Conservation (phyloP, 2,329 filamentous ascomycete genomes). For the Penicillium sclerotiorum region DNA sequence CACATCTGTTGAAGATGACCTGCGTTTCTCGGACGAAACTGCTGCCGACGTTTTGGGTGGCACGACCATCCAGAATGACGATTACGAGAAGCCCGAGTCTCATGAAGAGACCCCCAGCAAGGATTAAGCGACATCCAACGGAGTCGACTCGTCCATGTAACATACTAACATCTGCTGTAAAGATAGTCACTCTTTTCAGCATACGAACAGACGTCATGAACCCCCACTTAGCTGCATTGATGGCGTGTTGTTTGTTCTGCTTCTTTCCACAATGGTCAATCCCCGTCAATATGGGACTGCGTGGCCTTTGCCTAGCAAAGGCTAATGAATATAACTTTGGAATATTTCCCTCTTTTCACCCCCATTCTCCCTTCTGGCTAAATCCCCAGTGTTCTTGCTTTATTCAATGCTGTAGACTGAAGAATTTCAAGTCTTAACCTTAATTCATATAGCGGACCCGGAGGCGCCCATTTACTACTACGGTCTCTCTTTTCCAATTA, state of each 20-base stretch:
- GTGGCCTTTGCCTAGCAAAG: background rate
- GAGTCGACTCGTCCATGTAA: background rate
- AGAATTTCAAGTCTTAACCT: too few relatives aligned
- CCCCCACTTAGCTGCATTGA: constrained; percentile 3
- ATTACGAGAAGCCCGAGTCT: constrained; percentile 22
- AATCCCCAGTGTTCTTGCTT: too few relatives aligned
- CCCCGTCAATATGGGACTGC: background rate
- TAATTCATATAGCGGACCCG: too few relatives aligned
- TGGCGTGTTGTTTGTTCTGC: background rate
- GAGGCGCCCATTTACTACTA: too few relatives aligned
- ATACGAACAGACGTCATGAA: background rate
- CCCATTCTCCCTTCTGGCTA: background rate
- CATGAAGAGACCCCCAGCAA: constrained; percentile 13
- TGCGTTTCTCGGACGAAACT: constrained; percentile 84
- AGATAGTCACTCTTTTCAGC: background rate
- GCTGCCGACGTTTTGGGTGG: constrained; percentile 63
- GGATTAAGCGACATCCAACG: constrained; percentile 3
- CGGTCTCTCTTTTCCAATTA: too few relatives aligned
- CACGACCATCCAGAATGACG: constrained; percentile 18
- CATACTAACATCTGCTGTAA: too few relatives aligned
- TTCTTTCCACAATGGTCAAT: background rate
- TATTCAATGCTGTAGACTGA: too few relatives aligned
- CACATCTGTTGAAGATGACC: constrained; percentile 77
- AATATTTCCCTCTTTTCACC: background rate
- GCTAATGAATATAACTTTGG: background rate